Base-by-base conservation (phyloP, 2,329 filamentous ascomycete species). In the Aspergillus clavatus region DNA sequence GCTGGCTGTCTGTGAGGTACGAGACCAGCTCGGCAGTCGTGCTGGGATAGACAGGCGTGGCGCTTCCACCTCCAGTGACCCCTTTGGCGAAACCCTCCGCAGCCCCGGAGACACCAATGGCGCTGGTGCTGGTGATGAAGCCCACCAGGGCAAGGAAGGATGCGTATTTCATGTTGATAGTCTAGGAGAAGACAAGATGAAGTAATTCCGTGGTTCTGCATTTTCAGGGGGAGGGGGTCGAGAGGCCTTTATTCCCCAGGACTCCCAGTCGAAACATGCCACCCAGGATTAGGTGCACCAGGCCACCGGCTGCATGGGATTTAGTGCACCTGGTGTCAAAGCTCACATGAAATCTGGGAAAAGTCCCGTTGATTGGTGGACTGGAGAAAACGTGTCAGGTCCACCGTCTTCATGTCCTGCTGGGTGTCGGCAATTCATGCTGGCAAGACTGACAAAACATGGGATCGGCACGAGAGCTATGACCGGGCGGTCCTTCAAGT, bases 21-120 rank as follows among this genome's bases (percentile, higher is more conserved):
- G 69, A 73, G 61, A 77, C 75, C 38, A 84, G 75, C 72, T 85
- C 71, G 19, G 66, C 71, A 33, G 64, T 80, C 39, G 70, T 76
- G 14, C 61, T 68, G 10, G 80, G 80, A 54, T 79, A 77, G 14
- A 77, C 77, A 22, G 77, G 62, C 7, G 70, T 65, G 18, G 77
- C 79, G 47, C 55, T 70, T 42, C 79, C 80, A 57, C 81, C 81
- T 28, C 81, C 81, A 14, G 81, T 84, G 22, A 79, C 76, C 39
- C 78, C 77, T 47, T 68, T 62, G 12, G 73, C 74, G 47, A 77
- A 77, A 45, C 74, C 74, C 51, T 73, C 68, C n/a, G 72, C 65
- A 27, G 69, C 45, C 26, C 63, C 63, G 16, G 59, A 46, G 37
- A 57, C 55, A 38, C 52, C 38, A 41, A 53, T 40, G 22, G 53